These are phyloP conservation scores for Colletotrichum scovillei DNA, from an alignment of 2,329 filamentous ascomycete species.

Conservation along the genomic window DNA sequence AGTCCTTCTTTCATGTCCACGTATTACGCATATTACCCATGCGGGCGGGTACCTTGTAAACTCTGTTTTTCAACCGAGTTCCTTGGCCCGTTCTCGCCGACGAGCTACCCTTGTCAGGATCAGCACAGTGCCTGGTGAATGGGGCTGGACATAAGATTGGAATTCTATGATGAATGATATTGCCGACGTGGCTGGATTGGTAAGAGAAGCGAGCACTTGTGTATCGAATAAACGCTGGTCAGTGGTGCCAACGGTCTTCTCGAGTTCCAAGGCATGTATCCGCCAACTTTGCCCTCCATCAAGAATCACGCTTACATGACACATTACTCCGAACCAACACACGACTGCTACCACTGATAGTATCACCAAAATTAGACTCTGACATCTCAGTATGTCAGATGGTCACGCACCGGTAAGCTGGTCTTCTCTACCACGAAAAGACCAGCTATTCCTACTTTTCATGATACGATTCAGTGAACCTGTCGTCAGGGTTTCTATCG, in stretches of 20 bases:
- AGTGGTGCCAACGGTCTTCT: not conserved
- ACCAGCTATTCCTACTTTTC: not conserved
- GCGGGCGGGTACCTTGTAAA: not conserved
- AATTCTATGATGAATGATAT: not conserved
- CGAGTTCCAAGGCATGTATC: not conserved
- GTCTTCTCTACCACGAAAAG: not conserved
- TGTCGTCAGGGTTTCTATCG: not conserved
- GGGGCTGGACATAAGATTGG: not conserved
- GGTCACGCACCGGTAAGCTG: not conserved
- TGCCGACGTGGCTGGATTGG: not conserved
- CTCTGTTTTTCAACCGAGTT: not conserved
- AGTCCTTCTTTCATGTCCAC: not conserved
- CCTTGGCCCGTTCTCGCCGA: not conserved
- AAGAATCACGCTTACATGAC: not conserved
- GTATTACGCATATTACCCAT: not conserved
- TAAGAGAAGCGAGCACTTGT: not conserved
- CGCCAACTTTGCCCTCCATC: not conserved
- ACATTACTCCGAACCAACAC: too few species aligned
- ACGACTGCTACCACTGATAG: not conserved
- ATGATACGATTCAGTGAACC: not conserved
- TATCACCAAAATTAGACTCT: not conserved
- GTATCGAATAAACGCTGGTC: not conserved
- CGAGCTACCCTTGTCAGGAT: not conserved
- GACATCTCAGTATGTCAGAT: not conserved
- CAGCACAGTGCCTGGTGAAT: not conserved